Base-by-base conservation (phyloP, 345 rosid species). In the Capsella bursapastoris region DNA sequence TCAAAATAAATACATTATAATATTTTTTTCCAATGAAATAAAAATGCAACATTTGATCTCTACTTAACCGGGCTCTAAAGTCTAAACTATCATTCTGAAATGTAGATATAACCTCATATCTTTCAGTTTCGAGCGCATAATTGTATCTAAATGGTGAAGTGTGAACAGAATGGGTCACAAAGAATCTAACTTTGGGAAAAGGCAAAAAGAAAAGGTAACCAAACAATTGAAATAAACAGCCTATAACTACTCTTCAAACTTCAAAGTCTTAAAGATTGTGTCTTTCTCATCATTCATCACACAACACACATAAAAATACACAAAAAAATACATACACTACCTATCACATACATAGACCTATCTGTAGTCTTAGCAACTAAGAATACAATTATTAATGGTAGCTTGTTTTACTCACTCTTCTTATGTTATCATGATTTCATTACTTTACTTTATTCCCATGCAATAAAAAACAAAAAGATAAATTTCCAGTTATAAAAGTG, bases 301-400 rank as follows among this genome's bases (percentile, higher is more conserved):
- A 71, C 43, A 9, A 29, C 68, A 77, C 61, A 37, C n/a, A 31
- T n/a, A 61, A 34, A 7, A 34, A 53, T 37, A 34, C 27, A 47
- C 25, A 9, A 7, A 69, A 53, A 61, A 7, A 62, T 76, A 53
- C 68, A 69, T 64, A 55, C 38, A 61, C 34, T 63, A 62, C 43
- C 13, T 61, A 34, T 18, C 8, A 34, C 25, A 62, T 44, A 27
- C 41, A 43, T 77, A 57, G 60, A 57, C 76, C 47, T 65, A 31
- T 49, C 63, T 57, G 62, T 51, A 77, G 4, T 18, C 80, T 77
- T 77, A 71, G 76, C 80, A 57, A 65, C 67, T 32, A 77, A 77
- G 80, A 57, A 77, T 77, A 34, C 68, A 38, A 65, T 31, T 65
- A 22, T 64, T 40, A 48, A 64, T 56, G 16, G 34, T 57, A 18